Evolutionary conservation across 2,329 filamentous ascomycete species (phyloP).

Genomic region (Alternaria longipes): DNA sequence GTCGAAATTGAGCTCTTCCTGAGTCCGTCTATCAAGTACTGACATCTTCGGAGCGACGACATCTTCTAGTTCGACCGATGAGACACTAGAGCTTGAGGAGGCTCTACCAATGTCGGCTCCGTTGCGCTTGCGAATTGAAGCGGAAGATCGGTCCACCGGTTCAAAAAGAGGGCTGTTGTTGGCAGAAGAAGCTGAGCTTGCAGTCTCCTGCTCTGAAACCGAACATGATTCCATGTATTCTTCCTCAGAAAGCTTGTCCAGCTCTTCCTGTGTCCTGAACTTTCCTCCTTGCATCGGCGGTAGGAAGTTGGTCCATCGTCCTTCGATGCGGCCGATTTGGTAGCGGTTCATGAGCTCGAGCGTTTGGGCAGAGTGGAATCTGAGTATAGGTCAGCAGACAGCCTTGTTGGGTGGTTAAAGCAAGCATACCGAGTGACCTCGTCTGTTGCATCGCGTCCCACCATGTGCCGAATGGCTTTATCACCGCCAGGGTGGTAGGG

Average conservation of each 20-base stretch:
- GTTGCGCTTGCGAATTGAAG: constrained; percentile 52
- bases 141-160: constrained; percentile 53
- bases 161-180: constrained; percentile 69
- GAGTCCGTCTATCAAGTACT: constrained; percentile 77
- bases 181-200: constrained; percentile 59
- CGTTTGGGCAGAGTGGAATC: constrained; percentile 83
- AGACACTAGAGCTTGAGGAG: constrained; percentile 69
- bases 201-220: constrained; percentile 37
- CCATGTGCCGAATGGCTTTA: constrained; percentile 91
- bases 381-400: constrained; percentile 50
- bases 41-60: constrained; percentile 58
- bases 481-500: constrained; percentile 91
- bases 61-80: constrained; percentile 59
- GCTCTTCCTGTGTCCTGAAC: constrained; percentile 67
- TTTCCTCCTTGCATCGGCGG: constrained; percentile 91
- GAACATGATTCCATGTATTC: constrained; percentile 28
- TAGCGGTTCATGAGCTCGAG: constrained; percentile 80
- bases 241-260: constrained; percentile 48
- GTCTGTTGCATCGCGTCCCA: constrained; percentile 92
- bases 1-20: constrained; percentile 78
- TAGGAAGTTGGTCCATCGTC: constrained; percentile 84
- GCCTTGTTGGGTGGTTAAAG: background rate
- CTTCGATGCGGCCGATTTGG: constrained; percentile 82
- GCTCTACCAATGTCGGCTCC: constrained; percentile 48
- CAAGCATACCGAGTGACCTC: constrained; percentile 83